phyloP scores from a whole-genome alignment of 495 filamentous ascomycete genomes.

The Platismatia glauca region DNA sequence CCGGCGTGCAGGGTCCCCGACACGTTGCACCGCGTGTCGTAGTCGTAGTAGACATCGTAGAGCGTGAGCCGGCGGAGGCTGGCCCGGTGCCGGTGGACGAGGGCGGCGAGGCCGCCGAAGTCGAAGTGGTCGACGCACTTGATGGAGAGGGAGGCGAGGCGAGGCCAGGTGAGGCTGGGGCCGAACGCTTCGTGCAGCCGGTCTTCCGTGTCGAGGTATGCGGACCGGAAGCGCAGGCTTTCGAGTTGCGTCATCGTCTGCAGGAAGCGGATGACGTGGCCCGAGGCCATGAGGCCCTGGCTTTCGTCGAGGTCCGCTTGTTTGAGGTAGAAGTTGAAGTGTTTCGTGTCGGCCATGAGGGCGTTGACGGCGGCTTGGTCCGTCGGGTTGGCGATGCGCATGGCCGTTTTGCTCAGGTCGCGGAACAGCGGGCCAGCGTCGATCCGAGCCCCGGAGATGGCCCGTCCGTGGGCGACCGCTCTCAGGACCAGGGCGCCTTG shows the following conservation, averaged over 20 bases:
- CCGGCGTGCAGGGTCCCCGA: neutral
- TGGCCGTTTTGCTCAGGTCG: neutral
- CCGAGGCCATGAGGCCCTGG: neutral
- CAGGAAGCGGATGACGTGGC: neutral
- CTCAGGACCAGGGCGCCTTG: neutral
- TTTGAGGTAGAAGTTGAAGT: neutral
- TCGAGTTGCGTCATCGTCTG: neutral
- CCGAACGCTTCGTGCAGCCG: neutral
- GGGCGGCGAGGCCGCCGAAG: neutral
- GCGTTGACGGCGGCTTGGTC: neutral
- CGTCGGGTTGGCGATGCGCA: neutral
- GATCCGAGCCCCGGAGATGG: neutral
- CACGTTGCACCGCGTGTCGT: neutral
- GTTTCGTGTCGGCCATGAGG: neutral
- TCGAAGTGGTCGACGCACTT: neutral
- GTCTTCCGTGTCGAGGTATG: neutral
- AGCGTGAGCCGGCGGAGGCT: neutral
- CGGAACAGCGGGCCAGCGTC: neutral
- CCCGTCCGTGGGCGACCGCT: neutral
- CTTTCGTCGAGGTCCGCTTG: neutral
- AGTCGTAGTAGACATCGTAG: neutral
- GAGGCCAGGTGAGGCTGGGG: neutral
- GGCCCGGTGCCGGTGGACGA: neutral
- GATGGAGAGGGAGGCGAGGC: neutral
- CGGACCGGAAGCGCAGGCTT: neutral